Evolutionary conservation across 1,139 yeast species (phyloP), one percentile per base, ranked within the genome.

Genomic region (Saccharomycopsis phalli): DNA sequence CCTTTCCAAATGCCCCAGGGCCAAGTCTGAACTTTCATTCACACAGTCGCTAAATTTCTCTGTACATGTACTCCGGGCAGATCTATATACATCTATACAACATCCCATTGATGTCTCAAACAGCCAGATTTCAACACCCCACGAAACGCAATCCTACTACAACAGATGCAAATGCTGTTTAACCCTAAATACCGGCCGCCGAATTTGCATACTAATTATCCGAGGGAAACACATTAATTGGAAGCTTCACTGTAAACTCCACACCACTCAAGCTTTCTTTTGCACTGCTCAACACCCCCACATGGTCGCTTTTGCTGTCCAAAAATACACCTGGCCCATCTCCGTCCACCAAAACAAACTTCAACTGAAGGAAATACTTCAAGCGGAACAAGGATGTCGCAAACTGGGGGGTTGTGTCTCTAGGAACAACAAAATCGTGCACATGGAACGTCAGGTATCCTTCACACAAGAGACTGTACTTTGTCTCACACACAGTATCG

Each of bases 161-260:
- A n/a, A n/a, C n/a, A n/a, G n/a, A n/a, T n/a, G n/a, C n/a, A n/a
- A n/a, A n/a, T n/a, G n/a, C 27, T 11, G 27, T 25, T 11, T 25
- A 10, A 11, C 10, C 27, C 11, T 11, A 25, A 10, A 25, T 51
- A 47, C 67, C 66, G 49, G 44, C 65, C 59, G 47, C 58, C 60
- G 52, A 54, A 50, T 50, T n/a, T n/a, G n/a, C n/a, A n/a, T n/a
- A n/a, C n/a, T 55, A 53, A 40, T 58, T 42, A 42, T 58, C 51
- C 45, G 58, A 45, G 42, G 64, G 57, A 42, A 62, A 41, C 1
- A 62, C 50, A 14, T 50, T 48, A 1, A 63, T 17, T 4, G 67
- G 66, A 3, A 64, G 43, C 37, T 57, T 55, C 29, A 62, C 58
- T 6, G 52, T 47, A 42, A 63, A 63, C 29, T 58, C 62, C 22